phyloP scores from a whole-genome alignment of 768 basidiomycete genomes.

The Boletus tylopilopsis region DNA sequence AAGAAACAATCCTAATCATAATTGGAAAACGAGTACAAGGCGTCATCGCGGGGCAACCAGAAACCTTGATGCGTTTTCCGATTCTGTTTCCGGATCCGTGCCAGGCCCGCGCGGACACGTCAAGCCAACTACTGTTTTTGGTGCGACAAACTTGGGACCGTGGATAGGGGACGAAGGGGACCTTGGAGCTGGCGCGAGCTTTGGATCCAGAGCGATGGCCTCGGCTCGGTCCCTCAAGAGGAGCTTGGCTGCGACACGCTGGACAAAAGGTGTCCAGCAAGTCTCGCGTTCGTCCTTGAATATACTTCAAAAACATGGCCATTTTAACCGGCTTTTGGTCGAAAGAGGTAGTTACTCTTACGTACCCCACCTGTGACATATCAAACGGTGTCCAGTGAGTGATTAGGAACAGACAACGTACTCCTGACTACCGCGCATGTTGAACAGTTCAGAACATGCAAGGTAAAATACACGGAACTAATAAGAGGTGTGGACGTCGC shows the following conservation, averaged over 20 bases:
- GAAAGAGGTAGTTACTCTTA: neutral
- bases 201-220: constrained; percentile 28
- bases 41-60: neutral
- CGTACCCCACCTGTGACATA: neutral
- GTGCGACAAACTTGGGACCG: constrained; percentile 13
- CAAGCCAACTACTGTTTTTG: constrained; percentile 14
- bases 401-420: neutral
- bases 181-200: constrained; percentile 32
- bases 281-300: no score
- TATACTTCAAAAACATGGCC: no score
- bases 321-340: neutral
- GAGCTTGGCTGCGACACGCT: constrained; percentile 14
- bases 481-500: neutral
- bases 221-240: constrained; percentile 25
- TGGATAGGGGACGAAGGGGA: constrained; percentile 30
- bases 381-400: neutral
- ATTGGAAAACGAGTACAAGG: constrained; percentile 8
- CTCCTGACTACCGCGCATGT: neutral
- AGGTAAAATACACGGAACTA: neutral
- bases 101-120: constrained; percentile 1
- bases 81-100: neutral
- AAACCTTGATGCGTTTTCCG: constrained; percentile 3
- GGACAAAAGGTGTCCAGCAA: constrained; percentile 9
- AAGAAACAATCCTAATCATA: neutral
- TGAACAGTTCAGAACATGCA: neutral